Evolutionary conservation across 1,284 basidiomycete genomes (phyloP).

Genomic region (Trichosporon sp.): DNA sequence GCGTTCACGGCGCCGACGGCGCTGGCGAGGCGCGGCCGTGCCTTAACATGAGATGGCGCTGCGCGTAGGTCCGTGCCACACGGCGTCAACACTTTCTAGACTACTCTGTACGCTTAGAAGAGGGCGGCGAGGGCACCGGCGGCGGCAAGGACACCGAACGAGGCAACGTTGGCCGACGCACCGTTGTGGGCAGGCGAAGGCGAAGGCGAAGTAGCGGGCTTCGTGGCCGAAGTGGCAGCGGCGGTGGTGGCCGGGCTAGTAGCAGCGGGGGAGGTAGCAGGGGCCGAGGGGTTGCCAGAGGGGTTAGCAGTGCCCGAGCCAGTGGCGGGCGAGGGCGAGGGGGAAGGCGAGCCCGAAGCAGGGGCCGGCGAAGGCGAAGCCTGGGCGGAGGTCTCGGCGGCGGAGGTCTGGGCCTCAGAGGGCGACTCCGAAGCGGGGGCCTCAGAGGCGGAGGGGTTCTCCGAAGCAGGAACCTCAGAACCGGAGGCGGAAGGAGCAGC

Average conservation of each 20-base stretch:
- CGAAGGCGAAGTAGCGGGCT: conserved; percentile 13
- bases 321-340: neutral
- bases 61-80: no score
- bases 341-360: neutral
- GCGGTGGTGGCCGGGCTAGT: conserved; percentile 4
- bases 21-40: no score
- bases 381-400: neutral
- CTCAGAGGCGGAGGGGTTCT: neutral
- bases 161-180: conserved; percentile 18
- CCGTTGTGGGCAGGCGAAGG: conserved; percentile 7
- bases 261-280: conserved; percentile 3
- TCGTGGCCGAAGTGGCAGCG: conserved; percentile 8
- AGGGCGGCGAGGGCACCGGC: conserved; percentile 33
- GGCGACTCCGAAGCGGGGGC: neutral
- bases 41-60: no score
- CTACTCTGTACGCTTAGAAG: conserved; percentile 27
- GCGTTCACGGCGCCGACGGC: no score
- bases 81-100: no score
- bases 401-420: neutral
- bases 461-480: neutral
- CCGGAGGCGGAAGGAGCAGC: neutral
- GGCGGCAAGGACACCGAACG: conserved; percentile 30
- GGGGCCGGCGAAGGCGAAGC: neutral
- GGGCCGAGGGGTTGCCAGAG: conserved; percentile 12
- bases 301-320: neutral